Evolutionary conservation across 352 stramenopile species (phyloP).

Genomic region (Thalassiosira livingstoniorum): DNA sequence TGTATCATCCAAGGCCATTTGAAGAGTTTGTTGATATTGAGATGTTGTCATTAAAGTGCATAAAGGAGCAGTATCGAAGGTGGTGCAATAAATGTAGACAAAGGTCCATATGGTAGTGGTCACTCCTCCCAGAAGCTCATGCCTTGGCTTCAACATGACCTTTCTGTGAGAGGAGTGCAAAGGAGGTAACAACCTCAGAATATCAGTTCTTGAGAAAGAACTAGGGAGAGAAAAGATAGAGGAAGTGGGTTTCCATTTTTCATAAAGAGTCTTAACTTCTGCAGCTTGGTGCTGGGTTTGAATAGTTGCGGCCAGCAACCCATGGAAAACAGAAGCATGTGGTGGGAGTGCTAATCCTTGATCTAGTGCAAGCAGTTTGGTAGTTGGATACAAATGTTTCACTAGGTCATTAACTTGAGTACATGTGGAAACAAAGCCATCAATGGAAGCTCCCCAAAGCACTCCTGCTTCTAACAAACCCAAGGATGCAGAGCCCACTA

Average conservation of each 20-base stretch:
- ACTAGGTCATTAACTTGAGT: not conserved
- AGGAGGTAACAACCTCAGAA: not conserved
- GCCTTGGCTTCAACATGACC: not conserved
- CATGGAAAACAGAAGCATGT: not conserved
- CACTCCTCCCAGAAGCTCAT: conserved; percentile 4
- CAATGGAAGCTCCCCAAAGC: not conserved
- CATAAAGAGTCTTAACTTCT: not conserved
- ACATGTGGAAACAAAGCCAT: not conserved
- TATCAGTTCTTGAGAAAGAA: not conserved
- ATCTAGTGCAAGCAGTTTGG: not conserved
- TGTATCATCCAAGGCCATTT: conserved; percentile 26
- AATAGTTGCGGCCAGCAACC: not conserved
- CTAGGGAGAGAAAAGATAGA: not conserved
- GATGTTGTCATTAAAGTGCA: conserved; percentile 14
- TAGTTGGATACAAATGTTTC: not conserved
- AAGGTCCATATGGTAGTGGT: not conserved
- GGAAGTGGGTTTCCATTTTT: not conserved
- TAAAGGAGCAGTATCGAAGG: not conserved
- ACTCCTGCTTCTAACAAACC: not conserved
- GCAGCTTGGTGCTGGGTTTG: not conserved
- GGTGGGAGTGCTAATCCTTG: not conserved
- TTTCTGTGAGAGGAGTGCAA: not conserved
- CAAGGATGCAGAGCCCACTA: not conserved
- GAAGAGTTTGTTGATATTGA: conserved; percentile 12
- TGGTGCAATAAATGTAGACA: not conserved